Evolutionary conservation across 208 protist genomes (phyloP).

Genomic region (Novymonas esmeraldas): DNA sequence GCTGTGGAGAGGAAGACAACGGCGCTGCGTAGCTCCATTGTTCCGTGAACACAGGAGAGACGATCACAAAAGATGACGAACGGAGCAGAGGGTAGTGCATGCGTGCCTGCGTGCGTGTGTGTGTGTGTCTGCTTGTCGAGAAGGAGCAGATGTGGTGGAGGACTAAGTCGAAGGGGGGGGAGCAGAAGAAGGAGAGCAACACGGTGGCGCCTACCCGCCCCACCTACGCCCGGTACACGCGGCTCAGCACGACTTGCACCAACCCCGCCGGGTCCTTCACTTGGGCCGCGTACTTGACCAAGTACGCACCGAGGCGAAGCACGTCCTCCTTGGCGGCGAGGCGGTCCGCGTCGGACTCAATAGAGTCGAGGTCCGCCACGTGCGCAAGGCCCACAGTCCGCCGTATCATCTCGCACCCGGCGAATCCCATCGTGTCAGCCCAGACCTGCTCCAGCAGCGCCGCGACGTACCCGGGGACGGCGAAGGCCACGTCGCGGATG

Average conservation of each 20-base stretch:
- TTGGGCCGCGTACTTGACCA: constrained; percentile 34
- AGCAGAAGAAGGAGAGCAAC: neutral
- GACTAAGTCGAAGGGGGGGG: neutral
- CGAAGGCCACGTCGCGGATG: constrained; percentile 31
- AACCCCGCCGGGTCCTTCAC: too few species aligned
- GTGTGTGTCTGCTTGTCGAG: neutral
- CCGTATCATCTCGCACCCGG: constrained; percentile 42
- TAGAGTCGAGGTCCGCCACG: constrained; percentile 41
- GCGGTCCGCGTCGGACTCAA: constrained; percentile 10
- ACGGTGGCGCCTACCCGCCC: neutral
- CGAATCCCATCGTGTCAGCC: constrained; percentile 39
- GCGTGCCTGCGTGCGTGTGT: neutral
- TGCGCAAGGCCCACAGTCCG: constrained; percentile 40
- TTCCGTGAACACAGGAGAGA: too few species aligned
- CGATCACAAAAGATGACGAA: too few species aligned
- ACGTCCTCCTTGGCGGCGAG: constrained; percentile 25
- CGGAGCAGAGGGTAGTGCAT: neutral
- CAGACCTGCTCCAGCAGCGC: constrained; percentile 29
- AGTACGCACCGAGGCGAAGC: constrained; percentile 29
- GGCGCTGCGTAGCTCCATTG: neutral
- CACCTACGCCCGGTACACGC: too few species aligned
- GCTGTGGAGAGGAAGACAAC: neutral
- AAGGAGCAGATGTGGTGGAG: neutral
- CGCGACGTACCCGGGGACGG: constrained; percentile 18
- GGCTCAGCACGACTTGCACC: too few species aligned